Base-by-base conservation (phyloP, 2,329 filamentous ascomycete species). In the Plectosphaerella cucumerina region DNA sequence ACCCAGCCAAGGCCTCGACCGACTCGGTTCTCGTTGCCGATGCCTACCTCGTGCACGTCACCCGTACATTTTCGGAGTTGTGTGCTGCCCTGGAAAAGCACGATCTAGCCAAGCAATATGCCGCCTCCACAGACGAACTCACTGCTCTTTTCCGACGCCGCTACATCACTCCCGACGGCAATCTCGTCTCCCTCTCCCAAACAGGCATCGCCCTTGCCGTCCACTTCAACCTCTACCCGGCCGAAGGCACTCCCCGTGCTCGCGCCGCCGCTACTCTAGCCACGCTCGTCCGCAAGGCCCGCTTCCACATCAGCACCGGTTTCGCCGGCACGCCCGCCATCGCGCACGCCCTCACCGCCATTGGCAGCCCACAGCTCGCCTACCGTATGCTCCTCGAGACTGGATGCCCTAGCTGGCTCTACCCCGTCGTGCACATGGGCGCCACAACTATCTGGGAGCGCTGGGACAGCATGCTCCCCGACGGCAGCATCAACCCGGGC, bases 391-490 rank as follows among this genome's bases (percentile, higher is more conserved):
- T 73, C 0, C 57, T 69, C 5, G 60, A 70, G 37, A 62, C 63
- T 5, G 55, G 60, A 4, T 65, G 65, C 8, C 70, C 69, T 0
- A 66, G 62, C 1, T 73, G 69, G 70, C 57, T 63, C 3, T 72
- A 71, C 23, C 65, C 65, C 1, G 62, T 73, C 1, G 62, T 58
- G 0, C 14, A 46, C 1, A 70, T 70, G 65, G 67, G 65, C 5
- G 67, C 64, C 1, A 73, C 71, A 0, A 72, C 69, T 0, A 66
- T 70, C 3, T 74, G 69, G 71, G 71, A 73, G 56, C 64, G 71
- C 5, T 73, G 70, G 70, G 67, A 73, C 39, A 65, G 62, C 37
- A 64, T 74, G 54, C 50, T 69, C 3, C 62, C 67, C 0, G 62
- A 72, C 45, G 69, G 67, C 0, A 60, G 54, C 1, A 64, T 73